Percentiles rank a stretch among this genome's conserved stretches.
Evolutionary conservation across 139 green algal genomes (phyloP).

Genomic region (Chlorella sp.): DNA sequence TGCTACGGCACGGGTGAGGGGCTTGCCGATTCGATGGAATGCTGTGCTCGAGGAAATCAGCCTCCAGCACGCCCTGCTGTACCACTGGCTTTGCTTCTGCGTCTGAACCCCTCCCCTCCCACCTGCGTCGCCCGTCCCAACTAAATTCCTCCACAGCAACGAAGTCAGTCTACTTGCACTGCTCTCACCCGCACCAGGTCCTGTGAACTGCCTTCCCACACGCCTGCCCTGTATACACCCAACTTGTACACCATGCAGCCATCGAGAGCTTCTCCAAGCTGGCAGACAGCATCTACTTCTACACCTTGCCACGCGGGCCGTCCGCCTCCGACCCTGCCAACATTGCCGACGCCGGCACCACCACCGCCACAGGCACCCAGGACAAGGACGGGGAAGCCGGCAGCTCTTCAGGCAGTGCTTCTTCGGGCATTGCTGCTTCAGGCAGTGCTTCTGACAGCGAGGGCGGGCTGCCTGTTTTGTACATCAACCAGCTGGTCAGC

Average conservation of each 20-base stretch:
- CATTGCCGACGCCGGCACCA: neutral
- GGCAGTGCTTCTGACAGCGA: neutral
- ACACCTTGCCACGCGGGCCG: neutral
- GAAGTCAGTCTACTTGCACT: too few relatives aligned
- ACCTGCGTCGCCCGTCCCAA: too few relatives aligned
- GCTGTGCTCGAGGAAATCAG: neutral
- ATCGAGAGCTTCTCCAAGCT: constrained; percentile 75
- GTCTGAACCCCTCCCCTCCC: too few relatives aligned
- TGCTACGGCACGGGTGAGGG: constrained; percentile 67
- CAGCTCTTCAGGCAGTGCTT: neutral
- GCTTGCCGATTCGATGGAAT: neutral
- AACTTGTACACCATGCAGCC: constrained; percentile 12
- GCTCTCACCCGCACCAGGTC: too few relatives aligned
- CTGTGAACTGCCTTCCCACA: too few relatives aligned
- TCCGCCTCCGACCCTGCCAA: neutral
- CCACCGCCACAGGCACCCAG: neutral
- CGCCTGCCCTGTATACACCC: too few relatives aligned
- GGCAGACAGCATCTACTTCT: constrained; percentile 74
- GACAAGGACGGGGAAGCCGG: neutral
- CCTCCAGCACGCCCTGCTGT: neutral
- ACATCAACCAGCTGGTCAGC: constrained; percentile 53
- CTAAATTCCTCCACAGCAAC: too few relatives aligned
- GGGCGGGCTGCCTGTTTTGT: constrained; percentile 32
- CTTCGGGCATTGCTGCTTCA: neutral
- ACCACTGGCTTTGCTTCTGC: neutral